Evolutionary conservation across 2,329 filamentous ascomycete genomes (phyloP).

Genomic region (Fusarium albidum): DNA sequence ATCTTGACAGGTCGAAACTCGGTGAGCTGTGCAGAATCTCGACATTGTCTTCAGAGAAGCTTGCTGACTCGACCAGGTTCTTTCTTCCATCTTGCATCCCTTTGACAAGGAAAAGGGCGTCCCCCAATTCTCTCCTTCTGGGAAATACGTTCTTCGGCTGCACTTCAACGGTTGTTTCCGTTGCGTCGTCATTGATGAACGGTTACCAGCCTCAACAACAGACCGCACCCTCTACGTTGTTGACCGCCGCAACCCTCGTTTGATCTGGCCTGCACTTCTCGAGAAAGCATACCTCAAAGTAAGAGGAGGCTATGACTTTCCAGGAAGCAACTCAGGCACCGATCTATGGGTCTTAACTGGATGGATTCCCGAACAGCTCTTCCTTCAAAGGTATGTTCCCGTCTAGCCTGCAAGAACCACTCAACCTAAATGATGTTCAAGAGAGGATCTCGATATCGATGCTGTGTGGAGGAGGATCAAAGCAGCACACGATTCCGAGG

Average conservation of each 20-base stretch:
- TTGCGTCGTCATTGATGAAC: conserved; percentile 87
- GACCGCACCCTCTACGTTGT: conserved; percentile 84
- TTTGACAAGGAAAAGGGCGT: conserved; percentile 66
- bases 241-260: conserved; percentile 80
- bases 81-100: conserved; percentile 78
- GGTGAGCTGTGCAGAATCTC: conserved; percentile 54
- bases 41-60: neutral
- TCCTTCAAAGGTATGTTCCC: conserved; percentile 74
- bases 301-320: conserved; percentile 95
- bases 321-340: conserved; percentile 95
- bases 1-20: conserved; percentile 73
- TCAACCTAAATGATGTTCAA: conserved; percentile 42
- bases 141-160: conserved; percentile 91
- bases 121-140: conserved; percentile 75
- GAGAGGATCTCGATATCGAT: conserved; percentile 79
- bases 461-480: conserved; percentile 81
- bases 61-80: conserved; percentile 58
- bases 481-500: conserved; percentile 76
- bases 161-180: conserved; percentile 96
- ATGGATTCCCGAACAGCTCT: conserved; percentile 97
- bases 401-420: neutral
- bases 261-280: conserved; percentile 90
- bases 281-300: conserved; percentile 98
- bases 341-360: conserved; percentile 93
- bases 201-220: conserved; percentile 79